Conservation (phyloP, 331 rosid species). For the Rhamnella rubrinervis region DNA sequence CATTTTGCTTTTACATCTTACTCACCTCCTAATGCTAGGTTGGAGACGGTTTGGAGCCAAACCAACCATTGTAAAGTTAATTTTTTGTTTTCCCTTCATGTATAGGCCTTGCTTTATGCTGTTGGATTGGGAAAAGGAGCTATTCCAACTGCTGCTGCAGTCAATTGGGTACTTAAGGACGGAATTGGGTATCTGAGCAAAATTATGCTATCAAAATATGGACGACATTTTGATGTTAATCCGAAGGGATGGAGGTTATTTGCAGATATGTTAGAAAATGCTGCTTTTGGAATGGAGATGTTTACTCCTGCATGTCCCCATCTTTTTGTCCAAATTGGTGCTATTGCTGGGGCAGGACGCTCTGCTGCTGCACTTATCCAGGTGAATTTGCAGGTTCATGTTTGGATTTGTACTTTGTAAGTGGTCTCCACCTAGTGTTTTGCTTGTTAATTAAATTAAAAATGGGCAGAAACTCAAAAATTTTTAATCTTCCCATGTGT, state of each 20-base stretch:
- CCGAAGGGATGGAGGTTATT: conserved; percentile 97
- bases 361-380: conserved; percentile 77
- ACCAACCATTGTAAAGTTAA: neutral
- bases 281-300: conserved; percentile 94
- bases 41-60: neutral
- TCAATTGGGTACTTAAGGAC: conserved; percentile 95
- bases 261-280: conserved; percentile 87
- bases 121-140: conserved; percentile 97
- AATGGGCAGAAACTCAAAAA: neutral
- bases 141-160: conserved; percentile 77
- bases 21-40: neutral
- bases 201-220: conserved; percentile 76
- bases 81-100: neutral
- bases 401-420: neutral
- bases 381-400: conserved; percentile 20
- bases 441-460: neutral
- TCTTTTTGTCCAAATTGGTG: conserved; percentile 70
- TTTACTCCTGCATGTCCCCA: conserved; percentile 82
- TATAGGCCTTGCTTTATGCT: conserved; percentile 74
- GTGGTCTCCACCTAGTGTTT: neutral
- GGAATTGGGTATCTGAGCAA: conserved; percentile 93
- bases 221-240: conserved; percentile 89
- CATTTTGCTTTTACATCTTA: too few relatives aligned
- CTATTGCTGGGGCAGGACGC: conserved; percentile 93
- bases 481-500: neutral